Conservation (phyloP, 129 eudicot species). For the Oenanthe sinensis region DNA sequence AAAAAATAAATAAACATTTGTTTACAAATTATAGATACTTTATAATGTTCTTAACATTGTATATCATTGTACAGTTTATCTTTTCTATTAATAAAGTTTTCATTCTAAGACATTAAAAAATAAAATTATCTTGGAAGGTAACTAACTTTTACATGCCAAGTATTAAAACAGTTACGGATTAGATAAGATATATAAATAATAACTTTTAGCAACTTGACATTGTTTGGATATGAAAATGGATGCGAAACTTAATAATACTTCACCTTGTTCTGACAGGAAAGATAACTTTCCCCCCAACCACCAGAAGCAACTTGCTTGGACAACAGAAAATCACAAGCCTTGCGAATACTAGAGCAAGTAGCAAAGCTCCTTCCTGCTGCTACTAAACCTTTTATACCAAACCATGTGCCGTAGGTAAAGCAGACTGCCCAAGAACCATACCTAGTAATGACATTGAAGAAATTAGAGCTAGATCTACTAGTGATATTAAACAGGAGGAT, state of each 20-base stretch:
- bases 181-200: background rate
- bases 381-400: slow-evolving; percentile 77
- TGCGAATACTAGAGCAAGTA: slow-evolving; percentile 56
- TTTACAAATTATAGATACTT: background rate
- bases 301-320: slow-evolving; percentile 89
- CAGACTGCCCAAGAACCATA: slow-evolving; percentile 99
- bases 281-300: slow-evolving; percentile 99
- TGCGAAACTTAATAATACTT: slow-evolving; percentile 1
- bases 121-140: background rate
- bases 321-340: slow-evolving; percentile 88
- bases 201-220: background rate
- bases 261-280: slow-evolving; percentile 94
- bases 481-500: background rate
- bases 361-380: slow-evolving; percentile 72
- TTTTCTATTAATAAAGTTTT: too few species aligned
- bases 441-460: slow-evolving; percentile 34
- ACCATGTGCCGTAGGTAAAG: slow-evolving; percentile 94
- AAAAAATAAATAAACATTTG: background rate
- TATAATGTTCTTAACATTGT: background rate
- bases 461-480: slow-evolving; percentile 7
- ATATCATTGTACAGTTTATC: background rate
- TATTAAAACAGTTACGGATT: background rate
- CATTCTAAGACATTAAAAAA: background rate
- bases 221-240: background rate
- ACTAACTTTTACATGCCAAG: background rate